Evolutionary conservation across 2,329 filamentous ascomycete genomes (phyloP), one percentile per base, ranked within the genome.

Genomic region (Penicillium sp.): DNA sequence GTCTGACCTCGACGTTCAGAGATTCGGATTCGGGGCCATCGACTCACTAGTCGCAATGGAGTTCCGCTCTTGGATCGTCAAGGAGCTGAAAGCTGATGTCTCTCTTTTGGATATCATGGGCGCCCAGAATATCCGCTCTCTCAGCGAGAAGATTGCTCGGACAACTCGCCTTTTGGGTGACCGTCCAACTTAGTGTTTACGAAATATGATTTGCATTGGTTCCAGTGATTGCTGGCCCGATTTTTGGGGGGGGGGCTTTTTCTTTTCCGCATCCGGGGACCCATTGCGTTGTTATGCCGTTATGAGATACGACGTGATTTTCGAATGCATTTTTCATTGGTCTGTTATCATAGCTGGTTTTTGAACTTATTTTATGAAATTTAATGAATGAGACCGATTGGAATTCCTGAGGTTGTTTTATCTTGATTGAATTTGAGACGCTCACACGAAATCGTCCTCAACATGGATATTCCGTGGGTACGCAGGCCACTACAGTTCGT

Each of bases 41-140:
- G 73, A 75, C 38, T 73, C 70, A 2, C 65, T 75, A 13, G 67
- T 75, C 22, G 70, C 72, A 5, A 72, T 75, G 67, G 73, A 74
- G 51, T 75, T 75, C 44, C 64, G 68, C 17, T 72, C 65, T 1
- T 75, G 72, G 73, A 65, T 74, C 15, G 62, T 67, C 8, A 74
- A 72, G 28, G 69, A 73, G 26, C 57, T 74, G 17, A 64, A 64
- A 35, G 69, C 73, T 1, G 72, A 75, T 17, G 58, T 69, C 12
- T 69, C 68, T 7, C 56, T 70, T 51, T 28, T 70, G 45, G 68
- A 70, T 54, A 64, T 70, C 15, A 69, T 70, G 65, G 66, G 68
- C 0, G 63, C 68, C 4, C 63, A 64, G 47, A 70, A 64, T 45
- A 64, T 70, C 22, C 55, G 38, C n/a, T 37, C 59, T 17, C 53